Conservation (phyloP, 345 rosid genomes). For the Turritis glabra region DNA sequence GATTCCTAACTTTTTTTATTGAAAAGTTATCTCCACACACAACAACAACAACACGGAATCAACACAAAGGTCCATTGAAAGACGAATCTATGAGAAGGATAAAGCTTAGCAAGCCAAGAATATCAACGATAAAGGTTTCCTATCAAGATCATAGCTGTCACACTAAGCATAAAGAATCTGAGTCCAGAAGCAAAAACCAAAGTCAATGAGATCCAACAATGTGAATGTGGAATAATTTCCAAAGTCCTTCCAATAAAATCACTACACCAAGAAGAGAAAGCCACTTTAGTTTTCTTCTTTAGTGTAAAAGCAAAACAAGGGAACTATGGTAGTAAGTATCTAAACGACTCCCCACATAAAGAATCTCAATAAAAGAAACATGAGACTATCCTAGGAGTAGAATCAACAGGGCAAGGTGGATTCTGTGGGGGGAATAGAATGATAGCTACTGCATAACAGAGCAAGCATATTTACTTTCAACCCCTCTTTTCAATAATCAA, state of each 20-base stretch:
- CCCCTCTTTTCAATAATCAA: conserved; percentile 14
- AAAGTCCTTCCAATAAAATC: conserved; percentile 1
- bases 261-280: conserved; percentile 25
- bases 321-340: neutral
- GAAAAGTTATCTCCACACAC: conserved; percentile 23
- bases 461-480: neutral
- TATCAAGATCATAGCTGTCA: conserved; percentile 16
- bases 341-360: conserved; percentile 38
- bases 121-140: conserved; percentile 27
- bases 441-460: conserved; percentile 7
- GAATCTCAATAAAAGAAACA: conserved; percentile 27
- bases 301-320: neutral
- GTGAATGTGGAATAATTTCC: conserved; percentile 19
- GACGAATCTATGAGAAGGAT: conserved; percentile 22
- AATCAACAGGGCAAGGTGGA: conserved; percentile 10
- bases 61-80: conserved; percentile 22
- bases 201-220: conserved; percentile 29
- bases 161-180: conserved; percentile 12
- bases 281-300: conserved; percentile 15
- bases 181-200: conserved; percentile 15
- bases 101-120: conserved; percentile 27
- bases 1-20: conserved; percentile 9
- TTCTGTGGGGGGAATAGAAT: neutral
- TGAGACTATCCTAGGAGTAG: conserved; percentile 22
- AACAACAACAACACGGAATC: conserved; percentile 22